Evolutionary conservation across 257 asterid species (phyloP).

Genomic region (Euphrasia confusa): DNA sequence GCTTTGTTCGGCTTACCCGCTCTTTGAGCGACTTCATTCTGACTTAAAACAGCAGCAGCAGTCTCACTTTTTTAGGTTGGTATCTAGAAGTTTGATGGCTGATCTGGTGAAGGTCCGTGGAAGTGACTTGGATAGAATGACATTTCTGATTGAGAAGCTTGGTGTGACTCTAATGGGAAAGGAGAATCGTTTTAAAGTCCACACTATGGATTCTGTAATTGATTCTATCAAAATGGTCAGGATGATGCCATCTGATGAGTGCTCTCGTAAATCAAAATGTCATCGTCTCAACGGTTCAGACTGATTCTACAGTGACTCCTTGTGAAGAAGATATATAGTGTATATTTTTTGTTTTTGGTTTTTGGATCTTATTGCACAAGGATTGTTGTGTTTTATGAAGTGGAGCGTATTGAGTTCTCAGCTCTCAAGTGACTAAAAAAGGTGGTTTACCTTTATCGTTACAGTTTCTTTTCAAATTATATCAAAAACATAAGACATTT

Average conservation of each 20-base stretch:
- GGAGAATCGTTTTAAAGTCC: slow-evolving; percentile 65
- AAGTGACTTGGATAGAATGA: slow-evolving; percentile 69
- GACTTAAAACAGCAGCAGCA: slow-evolving; percentile 94
- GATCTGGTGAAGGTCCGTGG: slow-evolving; percentile 93
- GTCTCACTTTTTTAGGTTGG: slow-evolving; percentile 69
- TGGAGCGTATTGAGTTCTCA: too few species aligned
- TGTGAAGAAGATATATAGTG: too few species aligned
- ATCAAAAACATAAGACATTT: too few species aligned
- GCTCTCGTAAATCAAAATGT: slow-evolving; percentile 7
- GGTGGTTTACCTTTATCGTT: too few species aligned
- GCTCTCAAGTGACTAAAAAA: too few species aligned
- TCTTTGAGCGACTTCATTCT: slow-evolving; percentile 93
- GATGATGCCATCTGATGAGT: slow-evolving; percentile 69
- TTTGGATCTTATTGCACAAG: too few species aligned
- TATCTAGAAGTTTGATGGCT: slow-evolving; percentile 69
- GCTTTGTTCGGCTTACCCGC: slow-evolving; percentile 60
- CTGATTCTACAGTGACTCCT: too few species aligned
- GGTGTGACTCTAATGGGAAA: slow-evolving; percentile 81
- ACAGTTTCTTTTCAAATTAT: too few species aligned
- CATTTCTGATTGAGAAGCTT: slow-evolving; percentile 51
- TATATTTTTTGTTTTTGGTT: too few species aligned
- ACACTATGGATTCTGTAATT: slow-evolving; percentile 75
- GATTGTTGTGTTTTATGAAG: too few species aligned
- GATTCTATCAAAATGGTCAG: slow-evolving; percentile 75
- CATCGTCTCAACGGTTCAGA: too few species aligned